Evolutionary conservation across 306 rosid genomes (phyloP), one percentile per base, ranked within the genome.

Genomic region (Vicia villosa): DNA sequence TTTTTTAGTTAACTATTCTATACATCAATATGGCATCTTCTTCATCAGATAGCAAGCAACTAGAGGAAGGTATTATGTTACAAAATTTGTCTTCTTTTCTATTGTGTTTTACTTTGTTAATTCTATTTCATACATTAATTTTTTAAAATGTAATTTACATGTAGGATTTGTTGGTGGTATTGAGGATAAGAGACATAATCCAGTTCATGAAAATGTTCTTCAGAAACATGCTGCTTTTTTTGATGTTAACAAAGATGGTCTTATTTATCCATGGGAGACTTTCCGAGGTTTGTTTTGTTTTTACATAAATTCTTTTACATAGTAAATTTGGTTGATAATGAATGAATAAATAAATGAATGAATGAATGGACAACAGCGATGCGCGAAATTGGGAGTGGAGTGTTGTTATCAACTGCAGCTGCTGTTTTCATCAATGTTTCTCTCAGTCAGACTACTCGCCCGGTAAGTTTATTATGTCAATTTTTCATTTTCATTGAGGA

Each of bases 201-300:
- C 64, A 69, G 5, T 17, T 37, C 7, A 69, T n/a, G 69, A 69
- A 14, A 83, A 78, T 21, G 66, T 82, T 76, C 64, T 89, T 63
- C 88, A 89, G 77, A 86, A 80, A 65, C 96, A 89, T 63, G 92
- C 68, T 28, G 85, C 75, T 4, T 89, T 86, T 55, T 89, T 89
- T 30, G 95, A 88, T 69, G 66, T 79, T 59, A 84, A 88, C 38
- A 45, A 80, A 1, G 91, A 88, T 21, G 90, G 92, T 67, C 49
- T 89, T 51, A 77, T 89, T 79, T 86, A 89, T 4, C 96, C 95
- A 21, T 86, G 83, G 89, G 95, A 90, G n/a, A 86, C 90, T 43
- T 88, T 63, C 38, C 72, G 78, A 86, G 91, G 91, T 88, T 13
- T 24, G 3, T 24, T 22, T 52, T 63, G 37, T 24, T 34, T 34